Percentiles rank a stretch among this genome's conserved stretches.
Conservation (phyloP, 345 rosid species). For the Triadica sebifera region DNA sequence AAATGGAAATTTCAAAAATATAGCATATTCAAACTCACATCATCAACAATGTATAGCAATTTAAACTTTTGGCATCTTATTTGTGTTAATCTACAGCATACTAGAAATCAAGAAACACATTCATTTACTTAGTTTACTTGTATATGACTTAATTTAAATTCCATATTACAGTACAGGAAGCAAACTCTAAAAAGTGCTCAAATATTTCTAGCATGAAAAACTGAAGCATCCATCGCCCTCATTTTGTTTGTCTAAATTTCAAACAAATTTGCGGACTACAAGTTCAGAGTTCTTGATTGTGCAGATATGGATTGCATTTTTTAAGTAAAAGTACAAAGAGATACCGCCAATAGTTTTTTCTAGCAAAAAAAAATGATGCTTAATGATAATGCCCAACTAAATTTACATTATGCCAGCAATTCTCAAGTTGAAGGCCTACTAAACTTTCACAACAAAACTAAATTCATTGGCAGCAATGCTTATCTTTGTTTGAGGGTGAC, state of each 20-base stretch:
- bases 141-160: not conserved
- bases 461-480: not conserved
- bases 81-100: not conserved
- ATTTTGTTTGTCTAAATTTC: not conserved
- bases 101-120: too few relatives aligned
- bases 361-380: too few relatives aligned
- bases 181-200: not conserved
- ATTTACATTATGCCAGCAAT: constrained; percentile 2
- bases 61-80: not conserved
- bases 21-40: not conserved
- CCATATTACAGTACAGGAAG: not conserved
- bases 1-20: not conserved
- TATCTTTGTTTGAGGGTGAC: not conserved
- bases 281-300: not conserved
- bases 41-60: not conserved
- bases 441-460: not conserved
- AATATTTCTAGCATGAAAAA: not conserved
- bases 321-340: not conserved
- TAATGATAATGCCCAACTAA: not conserved
- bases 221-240: not conserved
- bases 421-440: not conserved
- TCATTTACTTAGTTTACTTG: not conserved
- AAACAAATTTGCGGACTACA: not conserved
- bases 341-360: not conserved
- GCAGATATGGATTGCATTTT: not conserved